Evolutionary conservation across 768 basidiomycete species (phyloP).

Genomic region (Suillus luteus): DNA sequence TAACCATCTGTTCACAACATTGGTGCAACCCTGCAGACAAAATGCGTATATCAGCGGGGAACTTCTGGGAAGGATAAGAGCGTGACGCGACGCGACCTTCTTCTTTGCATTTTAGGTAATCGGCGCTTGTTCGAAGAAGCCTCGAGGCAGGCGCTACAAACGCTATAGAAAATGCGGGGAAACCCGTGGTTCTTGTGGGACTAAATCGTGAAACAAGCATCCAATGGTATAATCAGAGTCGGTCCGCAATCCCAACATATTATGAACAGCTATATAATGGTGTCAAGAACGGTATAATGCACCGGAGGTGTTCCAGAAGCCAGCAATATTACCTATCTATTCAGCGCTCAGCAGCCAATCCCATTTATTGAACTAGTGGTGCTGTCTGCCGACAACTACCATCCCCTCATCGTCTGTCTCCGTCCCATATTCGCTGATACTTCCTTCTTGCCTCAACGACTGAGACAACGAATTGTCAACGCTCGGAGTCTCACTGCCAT

Average conservation of each 20-base stretch:
- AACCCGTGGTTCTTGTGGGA: constrained; percentile 15
- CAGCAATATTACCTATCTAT: neutral
- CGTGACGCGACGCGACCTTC: neutral
- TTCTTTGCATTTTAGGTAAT: neutral
- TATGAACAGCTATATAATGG: constrained; percentile 19
- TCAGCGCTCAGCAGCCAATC: neutral
- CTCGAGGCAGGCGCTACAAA: neutral
- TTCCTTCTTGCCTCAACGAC: constrained; percentile 47
- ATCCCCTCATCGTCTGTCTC: constrained; percentile 88
- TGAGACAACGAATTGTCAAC: constrained; percentile 24
- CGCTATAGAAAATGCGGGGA: constrained; percentile 8
- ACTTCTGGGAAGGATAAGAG: neutral
- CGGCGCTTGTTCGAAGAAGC: constrained; percentile 4
- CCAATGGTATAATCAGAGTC: constrained; percentile 12
- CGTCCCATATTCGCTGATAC: constrained; percentile 66
- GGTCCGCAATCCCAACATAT: constrained; percentile 13
- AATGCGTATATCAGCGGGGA: neutral
- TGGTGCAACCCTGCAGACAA: neutral
- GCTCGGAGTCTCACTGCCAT: constrained; percentile 28
- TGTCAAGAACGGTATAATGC: constrained; percentile 12
- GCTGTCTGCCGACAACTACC: constrained; percentile 71
- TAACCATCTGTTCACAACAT: neutral
- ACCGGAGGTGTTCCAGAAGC: neutral
- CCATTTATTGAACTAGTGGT: constrained; percentile 17
- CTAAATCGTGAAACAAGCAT: constrained; percentile 7